Percentiles rank a stretch among this genome's conserved stretches.
phyloP scores from a whole-genome alignment of 2,329 filamentous ascomycete species.

The Aspergillaceae sp. region DNA sequence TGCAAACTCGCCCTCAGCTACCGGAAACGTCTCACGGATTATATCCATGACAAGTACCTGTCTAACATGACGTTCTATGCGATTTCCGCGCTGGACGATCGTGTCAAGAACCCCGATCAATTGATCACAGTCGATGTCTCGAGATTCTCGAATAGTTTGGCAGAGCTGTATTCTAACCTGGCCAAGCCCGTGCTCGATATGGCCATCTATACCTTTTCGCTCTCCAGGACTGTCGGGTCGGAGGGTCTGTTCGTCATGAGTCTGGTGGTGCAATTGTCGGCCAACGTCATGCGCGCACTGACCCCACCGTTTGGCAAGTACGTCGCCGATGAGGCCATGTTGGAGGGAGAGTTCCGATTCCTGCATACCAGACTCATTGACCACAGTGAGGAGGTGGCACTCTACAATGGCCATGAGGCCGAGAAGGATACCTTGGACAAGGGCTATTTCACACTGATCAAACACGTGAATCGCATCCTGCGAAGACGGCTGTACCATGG shows the following conservation, averaged over 20 bases:
- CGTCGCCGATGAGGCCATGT: conserved; percentile 85
- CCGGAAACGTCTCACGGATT: conserved; percentile 81
- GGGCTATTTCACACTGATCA: conserved; percentile 97
- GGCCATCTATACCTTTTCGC: conserved; percentile 89
- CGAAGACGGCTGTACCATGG: conserved; percentile 87
- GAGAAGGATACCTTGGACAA: conserved; percentile 97
- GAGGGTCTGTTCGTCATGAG: conserved; percentile 96
- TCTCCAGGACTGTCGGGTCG: conserved; percentile 90
- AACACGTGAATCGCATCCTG: conserved; percentile 95
- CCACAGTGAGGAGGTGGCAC: conserved; percentile 86
- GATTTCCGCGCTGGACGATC: conserved; percentile 86
- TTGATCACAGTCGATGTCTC: conserved; percentile 94
- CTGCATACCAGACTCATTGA: conserved; percentile 92
- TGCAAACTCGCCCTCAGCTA: conserved; percentile 90
- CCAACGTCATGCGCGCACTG: conserved; percentile 83
- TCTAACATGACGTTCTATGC: conserved; percentile 98
- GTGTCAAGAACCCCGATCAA: conserved; percentile 98
- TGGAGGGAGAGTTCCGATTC: conserved; percentile 95
- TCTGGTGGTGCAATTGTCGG: conserved; percentile 83
- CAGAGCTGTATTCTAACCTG: conserved; percentile 91
- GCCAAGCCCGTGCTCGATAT: conserved; percentile 93
- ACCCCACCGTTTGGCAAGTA: conserved; percentile 97
- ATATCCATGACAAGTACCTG: conserved; percentile 92
- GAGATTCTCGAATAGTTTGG: conserved; percentile 89
- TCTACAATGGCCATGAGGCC: conserved; percentile 84